phyloP scores from a whole-genome alignment of 2,329 filamentous ascomycete genomes.

The Catunica adiposa region DNA sequence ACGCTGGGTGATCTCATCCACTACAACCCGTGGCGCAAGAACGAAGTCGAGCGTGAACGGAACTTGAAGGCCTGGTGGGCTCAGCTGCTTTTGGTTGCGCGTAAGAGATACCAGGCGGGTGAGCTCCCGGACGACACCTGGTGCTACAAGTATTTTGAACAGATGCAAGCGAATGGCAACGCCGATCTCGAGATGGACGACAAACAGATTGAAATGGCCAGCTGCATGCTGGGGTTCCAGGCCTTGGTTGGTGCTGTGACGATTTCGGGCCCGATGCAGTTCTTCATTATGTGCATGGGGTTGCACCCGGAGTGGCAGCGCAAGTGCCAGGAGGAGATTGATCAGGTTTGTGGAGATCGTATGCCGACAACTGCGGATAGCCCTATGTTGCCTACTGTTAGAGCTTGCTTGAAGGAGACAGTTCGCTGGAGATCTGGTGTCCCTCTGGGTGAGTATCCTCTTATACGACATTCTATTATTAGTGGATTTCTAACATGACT shows the following conservation, averaged over 20 bases:
- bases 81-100: slow-evolving; percentile 25
- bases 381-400: slow-evolving; percentile 33
- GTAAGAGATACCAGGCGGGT: slow-evolving; percentile 25
- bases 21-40: slow-evolving; percentile 32
- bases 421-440: slow-evolving; percentile 41
- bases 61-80: slow-evolving; percentile 31
- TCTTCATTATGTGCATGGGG: slow-evolving; percentile 36
- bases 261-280: slow-evolving; percentile 32
- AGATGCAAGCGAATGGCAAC: slow-evolving; percentile 26
- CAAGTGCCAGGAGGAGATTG: slow-evolving; percentile 40
- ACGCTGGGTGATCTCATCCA: slow-evolving; percentile 24
- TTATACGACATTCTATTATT: too few species aligned
- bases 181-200: slow-evolving; percentile 24
- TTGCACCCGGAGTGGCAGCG: slow-evolving; percentile 36
- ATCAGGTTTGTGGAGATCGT: slow-evolving; percentile 36
- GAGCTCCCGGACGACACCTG: slow-evolving; percentile 30
- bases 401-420: slow-evolving; percentile 41
- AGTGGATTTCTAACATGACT: neutral
- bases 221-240: slow-evolving; percentile 35
- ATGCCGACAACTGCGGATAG: slow-evolving; percentile 36
- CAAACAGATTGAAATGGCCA: slow-evolving; percentile 30
- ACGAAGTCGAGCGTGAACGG: slow-evolving; percentile 28
- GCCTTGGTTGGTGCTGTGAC: slow-evolving; percentile 35
- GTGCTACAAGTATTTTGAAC: slow-evolving; percentile 32
- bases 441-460: slow-evolving; percentile 27